A percentile compares a stretch with the other conserved stretches of the same genome.
phyloP scores from a whole-genome alignment of 192 early-diverging fungal species.

The Dissophora ornata region DNA sequence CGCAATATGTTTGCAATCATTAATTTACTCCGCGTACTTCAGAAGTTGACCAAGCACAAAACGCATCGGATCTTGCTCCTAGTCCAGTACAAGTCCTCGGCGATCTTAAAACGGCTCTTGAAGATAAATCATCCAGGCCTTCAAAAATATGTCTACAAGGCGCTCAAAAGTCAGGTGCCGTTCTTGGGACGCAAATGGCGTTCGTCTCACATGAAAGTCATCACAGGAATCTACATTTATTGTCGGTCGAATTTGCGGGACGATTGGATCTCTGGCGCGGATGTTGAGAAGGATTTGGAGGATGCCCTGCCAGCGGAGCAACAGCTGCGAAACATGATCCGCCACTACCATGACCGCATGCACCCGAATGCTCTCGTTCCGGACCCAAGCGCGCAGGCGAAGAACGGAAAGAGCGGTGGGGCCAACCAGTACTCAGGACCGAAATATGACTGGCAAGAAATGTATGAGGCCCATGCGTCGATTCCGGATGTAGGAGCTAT shows the following conservation, averaged over 20 bases:
- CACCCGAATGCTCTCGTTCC: conserved; percentile 51
- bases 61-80: conserved; percentile 78
- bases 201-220: conserved; percentile 84
- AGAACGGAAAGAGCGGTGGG: background rate
- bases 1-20: conserved; percentile 78
- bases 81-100: conserved; percentile 86
- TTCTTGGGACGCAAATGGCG: conserved; percentile 87
- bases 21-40: conserved; percentile 79
- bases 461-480: conserved; percentile 51
- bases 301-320: conserved; percentile 80
- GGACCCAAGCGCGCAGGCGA: conserved; percentile 26
- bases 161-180: conserved; percentile 83
- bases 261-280: conserved; percentile 75
- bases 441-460: conserved; percentile 52
- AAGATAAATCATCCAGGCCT: conserved; percentile 75
- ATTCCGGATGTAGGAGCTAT: conserved; percentile 31
- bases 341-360: conserved; percentile 68
- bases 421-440: conserved; percentile 37
- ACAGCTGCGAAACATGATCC: conserved; percentile 68
- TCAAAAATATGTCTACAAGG: conserved; percentile 81
- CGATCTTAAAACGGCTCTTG: conserved; percentile 80
- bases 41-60: conserved; percentile 85
- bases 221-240: conserved; percentile 78
- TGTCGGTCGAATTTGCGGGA: conserved; percentile 72
- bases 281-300: conserved; percentile 76